phyloP scores from a whole-genome alignment of 352 stramenopile genomes.

The Phytophthora meadii region DNA sequence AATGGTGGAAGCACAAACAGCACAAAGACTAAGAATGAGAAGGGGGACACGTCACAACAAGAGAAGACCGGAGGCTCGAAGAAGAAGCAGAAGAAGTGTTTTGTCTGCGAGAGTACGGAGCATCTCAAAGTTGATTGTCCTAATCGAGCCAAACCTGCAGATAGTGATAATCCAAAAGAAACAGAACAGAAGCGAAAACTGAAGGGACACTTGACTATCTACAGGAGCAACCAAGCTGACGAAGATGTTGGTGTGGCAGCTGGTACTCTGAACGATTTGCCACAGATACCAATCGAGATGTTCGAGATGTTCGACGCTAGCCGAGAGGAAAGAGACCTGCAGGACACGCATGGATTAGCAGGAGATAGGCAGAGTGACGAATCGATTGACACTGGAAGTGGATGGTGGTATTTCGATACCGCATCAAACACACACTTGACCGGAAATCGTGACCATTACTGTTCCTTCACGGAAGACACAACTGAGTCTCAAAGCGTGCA shows the following conservation, averaged over 20 bases:
- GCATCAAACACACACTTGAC: neutral
- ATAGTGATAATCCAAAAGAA: neutral
- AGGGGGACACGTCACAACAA: neutral
- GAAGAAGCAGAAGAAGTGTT: conserved; percentile 5
- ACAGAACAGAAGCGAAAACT: conserved; percentile 1
- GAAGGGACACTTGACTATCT: too few relatives aligned
- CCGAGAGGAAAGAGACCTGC: too few relatives aligned
- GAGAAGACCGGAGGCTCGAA: neutral
- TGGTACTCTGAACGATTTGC: too few relatives aligned
- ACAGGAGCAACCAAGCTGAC: too few relatives aligned
- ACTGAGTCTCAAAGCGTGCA: neutral
- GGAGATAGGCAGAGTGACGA: too few relatives aligned
- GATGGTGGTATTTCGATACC: conserved; percentile 2
- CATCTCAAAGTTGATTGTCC: conserved; percentile 9
- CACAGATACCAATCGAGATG: too few relatives aligned
- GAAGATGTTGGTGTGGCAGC: too few relatives aligned
- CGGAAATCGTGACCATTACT: too few relatives aligned
- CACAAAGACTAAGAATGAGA: neutral
- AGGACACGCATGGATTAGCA: too few relatives aligned
- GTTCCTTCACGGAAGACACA: conserved; percentile 1
- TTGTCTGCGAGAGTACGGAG: conserved; percentile 3
- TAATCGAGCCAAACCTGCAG: neutral
- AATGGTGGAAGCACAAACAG: neutral
- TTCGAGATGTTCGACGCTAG: too few relatives aligned
- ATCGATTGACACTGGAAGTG: neutral